Percentiles rank a stretch among this genome's conserved stretches.
Conservation (phyloP, 2,329 filamentous ascomycete genomes). For the Cladosporium phlei region DNA sequence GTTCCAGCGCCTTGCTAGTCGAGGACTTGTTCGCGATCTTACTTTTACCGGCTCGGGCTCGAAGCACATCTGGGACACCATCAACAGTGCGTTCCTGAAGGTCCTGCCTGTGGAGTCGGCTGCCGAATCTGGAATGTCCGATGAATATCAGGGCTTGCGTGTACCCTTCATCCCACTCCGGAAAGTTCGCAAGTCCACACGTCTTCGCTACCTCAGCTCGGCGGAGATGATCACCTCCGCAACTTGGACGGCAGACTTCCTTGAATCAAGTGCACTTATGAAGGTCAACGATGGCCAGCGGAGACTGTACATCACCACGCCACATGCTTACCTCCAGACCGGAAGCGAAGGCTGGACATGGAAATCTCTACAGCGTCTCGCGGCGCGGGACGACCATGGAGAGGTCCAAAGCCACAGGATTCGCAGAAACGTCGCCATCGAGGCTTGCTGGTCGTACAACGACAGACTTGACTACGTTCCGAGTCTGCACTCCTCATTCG, state of each 20-base stretch:
- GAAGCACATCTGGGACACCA: slow-evolving; percentile 60
- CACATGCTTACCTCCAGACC: slow-evolving; percentile 68
- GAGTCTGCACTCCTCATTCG: slow-evolving; percentile 45
- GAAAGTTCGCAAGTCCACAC: slow-evolving; percentile 69
- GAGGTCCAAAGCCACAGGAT: slow-evolving; percentile 58
- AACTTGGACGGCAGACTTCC: slow-evolving; percentile 66
- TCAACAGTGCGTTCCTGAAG: slow-evolving; percentile 59
- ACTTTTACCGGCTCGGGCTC: slow-evolving; percentile 60
- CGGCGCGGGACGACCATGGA: slow-evolving; percentile 43
- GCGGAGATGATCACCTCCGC: slow-evolving; percentile 69
- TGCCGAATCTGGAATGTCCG: slow-evolving; percentile 29
- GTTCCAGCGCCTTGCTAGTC: slow-evolving; percentile 67
- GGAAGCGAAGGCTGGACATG: slow-evolving; percentile 62
- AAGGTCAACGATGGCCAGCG: slow-evolving; percentile 56
- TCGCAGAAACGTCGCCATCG: slow-evolving; percentile 22
- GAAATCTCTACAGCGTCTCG: slow-evolving; percentile 62
- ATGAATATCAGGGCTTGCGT: slow-evolving; percentile 56
- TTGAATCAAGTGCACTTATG: slow-evolving; percentile 69
- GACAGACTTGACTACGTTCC: slow-evolving; percentile 58
- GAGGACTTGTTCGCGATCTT: slow-evolving; percentile 64
- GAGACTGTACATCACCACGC: slow-evolving; percentile 70
- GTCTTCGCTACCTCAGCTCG: slow-evolving; percentile 64
- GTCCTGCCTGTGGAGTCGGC: slow-evolving; percentile 26
- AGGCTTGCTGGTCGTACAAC: slow-evolving; percentile 61
- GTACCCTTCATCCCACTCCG: slow-evolving; percentile 70